Evolutionary conservation across 352 stramenopile species (phyloP).

Genomic region (Phytophthora pluvialis): DNA sequence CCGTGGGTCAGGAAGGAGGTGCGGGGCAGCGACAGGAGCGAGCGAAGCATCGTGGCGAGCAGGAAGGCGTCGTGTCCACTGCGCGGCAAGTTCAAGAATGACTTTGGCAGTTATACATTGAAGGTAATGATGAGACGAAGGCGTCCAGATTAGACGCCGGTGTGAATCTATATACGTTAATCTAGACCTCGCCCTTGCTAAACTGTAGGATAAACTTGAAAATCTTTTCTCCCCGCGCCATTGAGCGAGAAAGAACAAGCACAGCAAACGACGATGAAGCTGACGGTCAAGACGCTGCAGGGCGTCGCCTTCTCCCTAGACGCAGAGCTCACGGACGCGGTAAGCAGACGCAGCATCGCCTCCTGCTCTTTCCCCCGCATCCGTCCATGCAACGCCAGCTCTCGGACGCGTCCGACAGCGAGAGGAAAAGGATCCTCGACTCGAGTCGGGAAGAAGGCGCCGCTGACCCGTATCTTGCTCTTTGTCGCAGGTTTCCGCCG

Average conservation of each 20-base stretch:
- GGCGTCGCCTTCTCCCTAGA: constrained; percentile 84
- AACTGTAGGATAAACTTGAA: constrained; percentile 10
- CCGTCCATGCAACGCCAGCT: neutral
- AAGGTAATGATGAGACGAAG: neutral
- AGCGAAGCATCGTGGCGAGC: constrained; percentile 26
- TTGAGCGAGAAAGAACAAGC: constrained; percentile 17
- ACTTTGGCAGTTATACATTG: neutral
- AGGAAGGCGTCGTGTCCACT: neutral
- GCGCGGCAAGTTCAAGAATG: constrained; percentile 8
- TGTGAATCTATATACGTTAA: constrained; percentile 1
- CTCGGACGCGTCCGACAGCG: neutral
- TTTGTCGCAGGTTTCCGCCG: constrained; percentile 60
- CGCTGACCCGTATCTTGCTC: constrained; percentile 15
- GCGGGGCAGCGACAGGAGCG: constrained; percentile 17
- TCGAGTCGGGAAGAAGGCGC: too few relatives aligned
- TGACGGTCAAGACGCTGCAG: constrained; percentile 89
- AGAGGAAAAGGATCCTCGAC: neutral
- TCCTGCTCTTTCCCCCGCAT: neutral
- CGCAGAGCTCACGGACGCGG: constrained; percentile 73
- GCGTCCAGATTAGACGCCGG: neutral
- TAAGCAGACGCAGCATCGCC: constrained; percentile 24
- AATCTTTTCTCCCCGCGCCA: constrained; percentile 29
- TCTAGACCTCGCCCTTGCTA: neutral
- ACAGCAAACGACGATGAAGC: constrained; percentile 71
- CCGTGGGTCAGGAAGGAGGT: constrained; percentile 16